Percentiles rank a stretch among this genome's conserved stretches.
Conservation (phyloP, 768 basidiomycete genomes). For the Dendrothele bispora region DNA sequence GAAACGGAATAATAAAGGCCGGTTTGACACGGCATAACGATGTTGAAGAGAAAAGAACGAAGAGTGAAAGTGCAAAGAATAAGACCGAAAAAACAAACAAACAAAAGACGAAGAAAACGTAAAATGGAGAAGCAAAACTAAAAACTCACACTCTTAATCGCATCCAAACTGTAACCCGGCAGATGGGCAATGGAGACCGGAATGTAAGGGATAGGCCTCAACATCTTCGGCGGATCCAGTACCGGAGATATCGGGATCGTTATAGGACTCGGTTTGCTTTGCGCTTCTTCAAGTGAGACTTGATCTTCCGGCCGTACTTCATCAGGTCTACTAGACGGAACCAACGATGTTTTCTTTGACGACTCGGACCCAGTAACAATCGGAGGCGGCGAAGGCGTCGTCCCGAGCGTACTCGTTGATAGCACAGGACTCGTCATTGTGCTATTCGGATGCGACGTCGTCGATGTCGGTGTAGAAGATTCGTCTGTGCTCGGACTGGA, state of each 20-base stretch:
- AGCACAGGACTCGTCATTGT: slow-evolving; percentile 69
- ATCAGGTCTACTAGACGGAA: slow-evolving; percentile 20
- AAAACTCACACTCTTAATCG: slow-evolving; percentile 52
- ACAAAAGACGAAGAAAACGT: too few relatives aligned
- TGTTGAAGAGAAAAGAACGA: slow-evolving; percentile 7
- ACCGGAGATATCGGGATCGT: slow-evolving; percentile 55
- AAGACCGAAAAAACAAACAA: too few relatives aligned
- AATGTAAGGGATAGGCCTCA: slow-evolving; percentile 70
- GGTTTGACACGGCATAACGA: too few relatives aligned
- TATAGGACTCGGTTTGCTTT: slow-evolving; percentile 15
- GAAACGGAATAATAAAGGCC: too few relatives aligned
- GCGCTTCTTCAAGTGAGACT: slow-evolving; percentile 11
- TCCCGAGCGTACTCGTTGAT: slow-evolving; percentile 72
- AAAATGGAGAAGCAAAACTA: too few relatives aligned
- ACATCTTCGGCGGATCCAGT: slow-evolving; percentile 56
- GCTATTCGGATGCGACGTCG: too few relatives aligned
- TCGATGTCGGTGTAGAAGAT: too few relatives aligned
- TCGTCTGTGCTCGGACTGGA: slow-evolving; percentile 5
- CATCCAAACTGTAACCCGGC: slow-evolving; percentile 58
- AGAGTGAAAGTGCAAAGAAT: background rate
- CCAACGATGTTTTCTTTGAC: slow-evolving; percentile 37
- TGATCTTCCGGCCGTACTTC: too few relatives aligned
- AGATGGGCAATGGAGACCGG: slow-evolving; percentile 56
- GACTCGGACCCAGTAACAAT: slow-evolving; percentile 24
- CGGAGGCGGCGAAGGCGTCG: slow-evolving; percentile 78